A percentile compares a stretch with the other conserved stretches of the same genome.
Evolutionary conservation across 768 basidiomycete genomes (phyloP).

Genomic region (Tulasnella sp.): DNA sequence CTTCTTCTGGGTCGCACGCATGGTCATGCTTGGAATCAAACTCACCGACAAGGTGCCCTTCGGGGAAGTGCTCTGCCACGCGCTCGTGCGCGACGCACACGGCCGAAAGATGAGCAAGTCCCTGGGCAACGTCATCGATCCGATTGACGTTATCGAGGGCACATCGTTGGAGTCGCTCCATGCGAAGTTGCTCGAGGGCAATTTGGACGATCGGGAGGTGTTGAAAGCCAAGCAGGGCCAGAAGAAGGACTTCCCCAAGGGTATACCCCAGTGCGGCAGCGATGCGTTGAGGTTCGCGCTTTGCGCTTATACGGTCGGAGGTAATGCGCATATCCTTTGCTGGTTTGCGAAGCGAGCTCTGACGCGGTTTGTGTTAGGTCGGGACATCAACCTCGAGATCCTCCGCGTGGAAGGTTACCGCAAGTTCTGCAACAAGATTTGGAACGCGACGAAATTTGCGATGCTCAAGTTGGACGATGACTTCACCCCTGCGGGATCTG

Average conservation of each 20-base stretch:
- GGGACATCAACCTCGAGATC: conserved; percentile 96
- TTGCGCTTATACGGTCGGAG: conserved; percentile 87
- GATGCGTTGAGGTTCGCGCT: conserved; percentile 93
- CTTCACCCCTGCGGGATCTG: conserved; percentile 61
- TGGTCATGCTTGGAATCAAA: conserved; percentile 85
- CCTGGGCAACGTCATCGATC: conserved; percentile 95
- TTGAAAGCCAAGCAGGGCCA: conserved; percentile 84
- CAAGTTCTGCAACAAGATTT: conserved; percentile 99
- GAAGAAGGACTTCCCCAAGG: conserved; percentile 98
- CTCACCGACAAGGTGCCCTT: conserved; percentile 90
- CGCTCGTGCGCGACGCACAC: conserved; percentile 98
- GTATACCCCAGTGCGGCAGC: conserved; percentile 97
- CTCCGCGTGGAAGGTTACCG: conserved; percentile 93
- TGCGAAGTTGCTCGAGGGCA: conserved; percentile 77
- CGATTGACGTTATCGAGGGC: conserved; percentile 88
- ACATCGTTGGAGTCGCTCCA: conserved; percentile 68
- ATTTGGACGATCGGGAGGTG: conserved; percentile 89
- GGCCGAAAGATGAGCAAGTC: conserved; percentile 99
- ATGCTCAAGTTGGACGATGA: conserved; percentile 86
- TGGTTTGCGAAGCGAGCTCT: background rate
- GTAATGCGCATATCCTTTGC: conserved; percentile 30
- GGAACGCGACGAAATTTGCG: conserved; percentile 99
- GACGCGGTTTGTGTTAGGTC: conserved; percentile 37
- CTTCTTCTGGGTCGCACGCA: conserved; percentile 99
- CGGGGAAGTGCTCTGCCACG: conserved; percentile 91